phyloP scores from a whole-genome alignment of 805 yeast species.

The Candida tammaniensis region DNA sequence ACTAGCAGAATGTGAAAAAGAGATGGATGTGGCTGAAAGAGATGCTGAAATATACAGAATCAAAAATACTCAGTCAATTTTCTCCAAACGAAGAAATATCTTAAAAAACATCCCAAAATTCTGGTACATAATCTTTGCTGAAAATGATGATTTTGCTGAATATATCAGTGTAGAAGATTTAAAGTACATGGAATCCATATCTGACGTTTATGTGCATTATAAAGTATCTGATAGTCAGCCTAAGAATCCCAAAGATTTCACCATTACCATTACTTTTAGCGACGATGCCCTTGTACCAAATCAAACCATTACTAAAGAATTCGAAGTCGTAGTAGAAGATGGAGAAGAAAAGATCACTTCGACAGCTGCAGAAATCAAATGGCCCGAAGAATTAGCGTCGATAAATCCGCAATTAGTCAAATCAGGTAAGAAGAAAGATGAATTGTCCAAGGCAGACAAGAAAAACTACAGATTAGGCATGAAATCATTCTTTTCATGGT shows the following conservation, averaged over 20 bases:
- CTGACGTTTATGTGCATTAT: slow-evolving; percentile 61
- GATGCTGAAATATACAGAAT: slow-evolving; percentile 57
- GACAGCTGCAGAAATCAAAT: slow-evolving; percentile 50
- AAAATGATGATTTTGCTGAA: slow-evolving; percentile 82
- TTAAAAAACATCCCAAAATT: slow-evolving; percentile 62
- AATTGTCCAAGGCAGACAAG: slow-evolving; percentile 50
- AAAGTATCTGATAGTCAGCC: slow-evolving; percentile 20
- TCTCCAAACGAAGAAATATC: slow-evolving; percentile 52
- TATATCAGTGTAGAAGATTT: slow-evolving; percentile 74
- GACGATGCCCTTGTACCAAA: slow-evolving; percentile 43
- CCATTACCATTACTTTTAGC: slow-evolving; percentile 55
- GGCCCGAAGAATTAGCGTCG: slow-evolving; percentile 65
- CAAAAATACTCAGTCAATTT: slow-evolving; percentile 54
- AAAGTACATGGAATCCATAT: slow-evolving; percentile 65
- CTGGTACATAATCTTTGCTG: slow-evolving; percentile 85
- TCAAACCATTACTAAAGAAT: slow-evolving; percentile 61
- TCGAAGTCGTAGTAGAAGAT: slow-evolving; percentile 46
- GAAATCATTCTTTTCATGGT: slow-evolving; percentile 87
- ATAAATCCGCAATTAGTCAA: slow-evolving; percentile 55
- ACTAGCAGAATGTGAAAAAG: slow-evolving; percentile 56
- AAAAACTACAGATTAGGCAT: slow-evolving; percentile 64
- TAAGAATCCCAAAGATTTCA: slow-evolving; percentile 48
- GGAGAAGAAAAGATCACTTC: slow-evolving; percentile 59
- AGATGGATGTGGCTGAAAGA: slow-evolving; percentile 57
- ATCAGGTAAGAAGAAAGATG: slow-evolving; percentile 23